These are phyloP conservation scores for Eimeria falciformis DNA, from an alignment of 169 alveolate genomes.

Conservation along the genomic window DNA sequence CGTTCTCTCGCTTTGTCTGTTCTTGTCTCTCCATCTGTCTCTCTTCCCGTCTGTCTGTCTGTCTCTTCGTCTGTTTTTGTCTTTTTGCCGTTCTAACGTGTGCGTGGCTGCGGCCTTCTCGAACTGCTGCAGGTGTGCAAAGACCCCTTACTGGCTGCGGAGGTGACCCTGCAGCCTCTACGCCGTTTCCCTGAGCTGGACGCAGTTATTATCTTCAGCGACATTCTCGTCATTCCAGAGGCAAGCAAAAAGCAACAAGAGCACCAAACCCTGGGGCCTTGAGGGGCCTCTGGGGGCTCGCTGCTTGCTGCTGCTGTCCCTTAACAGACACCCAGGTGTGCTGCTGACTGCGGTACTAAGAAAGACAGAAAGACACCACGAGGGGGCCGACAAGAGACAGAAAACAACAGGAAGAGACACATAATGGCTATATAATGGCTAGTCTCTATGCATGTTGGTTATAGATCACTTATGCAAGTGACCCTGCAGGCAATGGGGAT, in stretches of 20 bases:
- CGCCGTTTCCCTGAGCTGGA: conserved; percentile 85
- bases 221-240: conserved; percentile 88
- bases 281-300: no score
- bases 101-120: background rate
- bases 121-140: conserved; percentile 81
- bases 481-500: conserved; percentile 83
- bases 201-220: conserved; percentile 88
- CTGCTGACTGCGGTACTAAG: no score
- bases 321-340: no score
- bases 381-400: no score
- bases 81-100: background rate
- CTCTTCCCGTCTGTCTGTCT: background rate
- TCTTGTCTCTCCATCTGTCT: background rate
- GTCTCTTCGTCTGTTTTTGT: background rate
- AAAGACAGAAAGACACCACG: no score
- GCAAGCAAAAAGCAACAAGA: conserved; percentile 20
- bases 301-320: no score
- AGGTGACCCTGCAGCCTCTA: conserved; percentile 88
- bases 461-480: background rate
- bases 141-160: conserved; percentile 87
- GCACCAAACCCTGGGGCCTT: no score
- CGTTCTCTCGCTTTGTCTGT: background rate
- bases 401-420: no score
- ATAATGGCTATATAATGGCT: no score
- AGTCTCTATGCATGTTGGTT: no score